phyloP scores from a whole-genome alignment of 1,139 yeast genomes.

The Saccharomyces hybrid region DNA sequence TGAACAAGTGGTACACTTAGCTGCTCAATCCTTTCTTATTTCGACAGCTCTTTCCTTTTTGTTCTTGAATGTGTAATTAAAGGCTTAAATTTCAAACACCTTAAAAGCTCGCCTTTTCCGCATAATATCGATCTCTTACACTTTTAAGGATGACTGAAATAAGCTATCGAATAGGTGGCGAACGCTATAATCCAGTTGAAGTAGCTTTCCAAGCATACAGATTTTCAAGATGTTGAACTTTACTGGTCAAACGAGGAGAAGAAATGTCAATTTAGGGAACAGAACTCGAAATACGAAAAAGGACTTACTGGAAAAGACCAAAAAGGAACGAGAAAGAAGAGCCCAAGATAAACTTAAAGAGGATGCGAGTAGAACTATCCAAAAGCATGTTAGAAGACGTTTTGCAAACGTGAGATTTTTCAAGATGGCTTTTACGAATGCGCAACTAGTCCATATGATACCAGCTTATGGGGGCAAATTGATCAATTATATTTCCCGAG shows the following conservation, averaged over 20 bases:
- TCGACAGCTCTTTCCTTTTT: not conserved
- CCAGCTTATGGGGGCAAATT: conserved; percentile 23
- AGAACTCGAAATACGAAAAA: conserved; percentile 19
- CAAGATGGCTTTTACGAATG: conserved; percentile 6
- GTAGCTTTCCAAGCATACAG: not conserved
- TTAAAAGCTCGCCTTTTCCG: not conserved
- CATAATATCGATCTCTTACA: not conserved
- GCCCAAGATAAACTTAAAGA: conserved; percentile 47
- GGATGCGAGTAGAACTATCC: conserved; percentile 44
- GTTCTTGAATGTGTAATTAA: not conserved
- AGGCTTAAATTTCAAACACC: not conserved
- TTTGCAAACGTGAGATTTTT: conserved; percentile 29
- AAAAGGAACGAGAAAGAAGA: conserved; percentile 57
- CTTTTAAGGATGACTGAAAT: not conserved
- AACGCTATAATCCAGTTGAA: not conserved
- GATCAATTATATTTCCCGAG: conserved; percentile 12
- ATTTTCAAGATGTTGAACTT: conserved; percentile 40
- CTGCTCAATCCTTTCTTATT: not conserved
- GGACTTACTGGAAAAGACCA: conserved; percentile 52
- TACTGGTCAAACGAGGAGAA: conserved; percentile 53
- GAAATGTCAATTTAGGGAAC: conserved; percentile 74
- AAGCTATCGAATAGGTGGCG: not conserved
- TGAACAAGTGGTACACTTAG: not conserved
- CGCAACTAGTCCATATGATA: conserved; percentile 8
- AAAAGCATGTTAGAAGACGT: conserved; percentile 39